Conservation (phyloP, 2,329 filamentous ascomycete genomes). For the Bertia moriformis region DNA sequence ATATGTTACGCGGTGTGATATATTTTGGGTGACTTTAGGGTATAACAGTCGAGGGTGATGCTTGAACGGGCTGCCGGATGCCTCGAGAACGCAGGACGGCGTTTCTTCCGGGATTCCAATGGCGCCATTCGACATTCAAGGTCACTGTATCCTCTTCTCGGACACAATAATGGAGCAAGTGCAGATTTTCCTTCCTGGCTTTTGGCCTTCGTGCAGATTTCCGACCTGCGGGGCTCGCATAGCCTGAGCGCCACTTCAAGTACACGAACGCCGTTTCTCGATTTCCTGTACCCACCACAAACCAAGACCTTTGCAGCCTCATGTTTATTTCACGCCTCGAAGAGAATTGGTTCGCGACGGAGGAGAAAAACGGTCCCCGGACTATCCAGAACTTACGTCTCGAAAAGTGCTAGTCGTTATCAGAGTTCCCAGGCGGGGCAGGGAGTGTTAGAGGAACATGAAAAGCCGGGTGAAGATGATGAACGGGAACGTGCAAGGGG, state of each 20-base stretch:
- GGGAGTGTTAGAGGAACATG: no score
- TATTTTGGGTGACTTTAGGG: not conserved
- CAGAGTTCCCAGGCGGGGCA: no score
- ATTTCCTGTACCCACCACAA: constrained; percentile 21
- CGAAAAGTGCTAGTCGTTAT: not conserved
- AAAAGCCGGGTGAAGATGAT: no score
- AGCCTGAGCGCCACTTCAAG: constrained; percentile 6
- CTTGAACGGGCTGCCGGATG: constrained; percentile 32
- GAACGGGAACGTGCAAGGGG: no score
- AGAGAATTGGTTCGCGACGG: not conserved
- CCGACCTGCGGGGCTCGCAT: not conserved
- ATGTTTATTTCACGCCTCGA: constrained; percentile 2
- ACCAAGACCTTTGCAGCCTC: constrained; percentile 10
- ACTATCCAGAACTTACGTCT: not conserved
- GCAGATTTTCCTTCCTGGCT: not conserved
- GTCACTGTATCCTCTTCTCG: constrained; percentile 17
- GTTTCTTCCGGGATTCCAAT: constrained; percentile 22
- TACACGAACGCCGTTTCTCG: constrained; percentile 12
- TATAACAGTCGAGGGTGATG: constrained; percentile 22
- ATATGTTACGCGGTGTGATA: not conserved
- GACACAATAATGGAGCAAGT: constrained; percentile 10
- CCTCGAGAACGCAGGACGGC: constrained; percentile 30
- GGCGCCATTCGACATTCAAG: constrained; percentile 17
- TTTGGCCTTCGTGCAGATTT: not conserved
- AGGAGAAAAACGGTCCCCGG: not conserved